Conservation (phyloP, 306 rosid genomes). For the Cucurbita pepo region DNA sequence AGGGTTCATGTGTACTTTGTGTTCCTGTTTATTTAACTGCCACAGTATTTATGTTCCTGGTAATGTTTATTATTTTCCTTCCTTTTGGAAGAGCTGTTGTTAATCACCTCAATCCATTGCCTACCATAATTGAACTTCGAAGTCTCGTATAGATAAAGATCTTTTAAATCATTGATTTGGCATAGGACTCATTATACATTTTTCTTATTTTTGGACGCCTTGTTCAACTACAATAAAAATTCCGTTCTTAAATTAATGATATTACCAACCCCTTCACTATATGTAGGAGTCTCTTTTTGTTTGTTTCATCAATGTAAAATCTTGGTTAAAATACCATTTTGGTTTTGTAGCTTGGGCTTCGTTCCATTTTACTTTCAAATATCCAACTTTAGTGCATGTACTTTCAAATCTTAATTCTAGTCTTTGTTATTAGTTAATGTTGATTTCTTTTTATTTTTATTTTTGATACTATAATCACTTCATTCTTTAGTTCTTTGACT, state of each 20-base stretch:
- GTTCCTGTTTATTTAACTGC: neutral
- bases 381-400: too few species aligned
- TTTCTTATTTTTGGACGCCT: neutral
- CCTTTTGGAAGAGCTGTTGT: neutral
- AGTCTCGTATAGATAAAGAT: too few species aligned
- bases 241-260: neutral
- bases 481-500: neutral
- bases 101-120: neutral
- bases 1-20: too few species aligned
- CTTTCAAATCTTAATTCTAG: too few species aligned
- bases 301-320: neutral
- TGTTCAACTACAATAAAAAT: neutral
- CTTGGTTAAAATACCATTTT: too few species aligned
- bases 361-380: too few species aligned
- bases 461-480: neutral
- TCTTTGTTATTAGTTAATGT: too few species aligned
- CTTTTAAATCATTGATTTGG: neutral
- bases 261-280: neutral
- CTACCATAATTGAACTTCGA: too few species aligned
- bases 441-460: neutral
- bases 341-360: too few species aligned
- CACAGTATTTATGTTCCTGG: neutral
- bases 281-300: neutral
- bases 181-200: neutral
- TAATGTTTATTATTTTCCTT: neutral